phyloP scores from a whole-genome alignment of 257 asterid species.

The Salvia splendens region DNA sequence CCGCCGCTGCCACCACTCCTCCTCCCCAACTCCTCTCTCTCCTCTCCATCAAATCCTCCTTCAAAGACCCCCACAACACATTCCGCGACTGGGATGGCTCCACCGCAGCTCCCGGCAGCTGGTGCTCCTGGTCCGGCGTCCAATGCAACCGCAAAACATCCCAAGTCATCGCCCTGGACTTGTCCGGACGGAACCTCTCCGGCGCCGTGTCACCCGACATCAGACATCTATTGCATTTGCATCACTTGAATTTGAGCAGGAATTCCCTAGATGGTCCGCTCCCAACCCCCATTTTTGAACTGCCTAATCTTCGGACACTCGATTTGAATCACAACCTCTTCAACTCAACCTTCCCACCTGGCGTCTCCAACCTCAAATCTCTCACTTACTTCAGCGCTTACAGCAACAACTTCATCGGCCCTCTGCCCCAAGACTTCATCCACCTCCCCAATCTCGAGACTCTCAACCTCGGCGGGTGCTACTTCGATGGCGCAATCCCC shows the following conservation, averaged over 20 bases:
- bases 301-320: conserved; percentile 53
- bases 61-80: conserved; percentile 59
- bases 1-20: conserved; percentile 27
- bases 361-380: conserved; percentile 57
- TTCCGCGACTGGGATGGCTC: conserved; percentile 63
- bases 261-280: conserved; percentile 68
- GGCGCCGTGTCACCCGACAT: conserved; percentile 59
- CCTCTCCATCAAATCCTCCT: conserved; percentile 61
- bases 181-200: conserved; percentile 73
- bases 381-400: conserved; percentile 58
- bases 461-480: conserved; percentile 87
- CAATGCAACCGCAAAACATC: conserved; percentile 50
- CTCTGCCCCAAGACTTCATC: conserved; percentile 59
- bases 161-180: conserved; percentile 57
- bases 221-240: conserved; percentile 49
- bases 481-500: conserved; percentile 74
- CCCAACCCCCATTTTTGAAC: conserved; percentile 53
- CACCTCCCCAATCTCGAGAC: conserved; percentile 61
- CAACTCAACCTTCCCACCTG: conserved; percentile 65
- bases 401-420: conserved; percentile 76
- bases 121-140: conserved; percentile 87
- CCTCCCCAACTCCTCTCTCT: conserved; percentile 59
- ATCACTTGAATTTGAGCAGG: conserved; percentile 63
- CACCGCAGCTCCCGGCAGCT: conserved; percentile 34
- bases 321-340: conserved; percentile 72